These are phyloP conservation scores for Trypanosoma avium DNA, from an alignment of 208 protist genomes.

Conservation along the genomic window DNA sequence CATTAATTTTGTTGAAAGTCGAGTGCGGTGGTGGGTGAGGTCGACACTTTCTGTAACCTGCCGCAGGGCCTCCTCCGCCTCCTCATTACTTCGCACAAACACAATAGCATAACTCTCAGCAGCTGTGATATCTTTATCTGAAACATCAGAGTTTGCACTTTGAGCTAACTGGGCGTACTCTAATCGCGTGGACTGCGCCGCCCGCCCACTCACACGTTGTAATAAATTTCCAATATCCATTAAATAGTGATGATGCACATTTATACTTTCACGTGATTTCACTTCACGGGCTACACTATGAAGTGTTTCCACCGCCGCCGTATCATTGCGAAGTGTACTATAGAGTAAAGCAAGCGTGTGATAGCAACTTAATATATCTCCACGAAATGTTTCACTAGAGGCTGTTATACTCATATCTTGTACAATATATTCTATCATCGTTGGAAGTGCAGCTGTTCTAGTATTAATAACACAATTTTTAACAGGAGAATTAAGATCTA, in stretches of 20 bases:
- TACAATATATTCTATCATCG: constrained; percentile 40
- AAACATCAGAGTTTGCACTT: constrained; percentile 20
- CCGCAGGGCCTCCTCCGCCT: constrained; percentile 62
- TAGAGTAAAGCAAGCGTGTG: constrained; percentile 76
- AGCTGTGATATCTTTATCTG: constrained; percentile 41
- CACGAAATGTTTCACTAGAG: constrained; percentile 11
- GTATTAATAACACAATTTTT: constrained; percentile 59
- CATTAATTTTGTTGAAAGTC: constrained; percentile 49
- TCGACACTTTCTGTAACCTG: constrained; percentile 42
- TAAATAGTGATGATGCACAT: constrained; percentile 45
- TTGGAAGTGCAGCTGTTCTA: constrained; percentile 40
- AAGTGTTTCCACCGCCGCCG: constrained; percentile 50
- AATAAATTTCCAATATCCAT: constrained; percentile 68
- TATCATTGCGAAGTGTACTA: constrained; percentile 57
- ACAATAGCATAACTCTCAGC: constrained; percentile 51
- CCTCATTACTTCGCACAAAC: constrained; percentile 56
- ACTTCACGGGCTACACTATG: constrained; percentile 31
- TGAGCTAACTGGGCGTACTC: constrained; percentile 45
- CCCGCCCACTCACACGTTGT: constrained; percentile 34
- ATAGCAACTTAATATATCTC: constrained; percentile 38
- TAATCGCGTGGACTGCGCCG: constrained; percentile 31
- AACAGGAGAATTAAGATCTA: constrained; percentile 36
- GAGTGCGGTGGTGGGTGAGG: constrained; percentile 28
- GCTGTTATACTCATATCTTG: constrained; percentile 11
- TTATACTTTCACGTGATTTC: constrained; percentile 1